Percentiles rank a stretch among this genome's conserved stretches.
phyloP scores from a whole-genome alignment of 2,329 filamentous ascomycete genomes.

The Chaetothyriales sp. region DNA sequence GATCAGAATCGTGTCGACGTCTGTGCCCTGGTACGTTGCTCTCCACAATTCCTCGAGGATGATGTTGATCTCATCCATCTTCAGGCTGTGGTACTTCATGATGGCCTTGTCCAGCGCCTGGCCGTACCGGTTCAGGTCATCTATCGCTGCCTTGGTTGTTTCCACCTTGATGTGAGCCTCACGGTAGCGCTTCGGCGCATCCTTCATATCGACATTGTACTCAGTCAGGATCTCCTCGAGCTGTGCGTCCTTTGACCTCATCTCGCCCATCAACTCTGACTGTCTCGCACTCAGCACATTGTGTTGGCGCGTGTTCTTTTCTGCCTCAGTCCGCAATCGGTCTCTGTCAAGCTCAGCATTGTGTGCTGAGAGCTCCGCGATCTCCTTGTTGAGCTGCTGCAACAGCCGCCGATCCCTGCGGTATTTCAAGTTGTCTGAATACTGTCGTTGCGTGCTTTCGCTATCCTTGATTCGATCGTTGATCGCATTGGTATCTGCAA shows the following conservation, averaged over 20 bases:
- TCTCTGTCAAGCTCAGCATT: slow-evolving; percentile 73
- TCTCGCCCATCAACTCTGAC: slow-evolving; percentile 57
- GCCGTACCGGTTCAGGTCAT: slow-evolving; percentile 71
- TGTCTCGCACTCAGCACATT: slow-evolving; percentile 58
- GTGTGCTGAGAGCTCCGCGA: slow-evolving; percentile 57
- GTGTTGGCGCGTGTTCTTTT: slow-evolving; percentile 49
- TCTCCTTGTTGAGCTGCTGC: slow-evolving; percentile 51
- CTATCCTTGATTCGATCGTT: slow-evolving; percentile 64
- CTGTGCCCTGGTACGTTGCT: slow-evolving; percentile 88
- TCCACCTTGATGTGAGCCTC: slow-evolving; percentile 78
- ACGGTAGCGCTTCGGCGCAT: slow-evolving; percentile 65
- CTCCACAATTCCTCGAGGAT: slow-evolving; percentile 96
- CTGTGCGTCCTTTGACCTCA: slow-evolving; percentile 74
- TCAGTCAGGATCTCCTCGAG: slow-evolving; percentile 57
- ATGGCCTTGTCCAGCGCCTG: slow-evolving; percentile 85
- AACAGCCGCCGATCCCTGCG: slow-evolving; percentile 59
- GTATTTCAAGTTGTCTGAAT: slow-evolving; percentile 76
- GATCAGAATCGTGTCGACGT: slow-evolving; percentile 93
- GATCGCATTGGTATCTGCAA: slow-evolving; percentile 58
- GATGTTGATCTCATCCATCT: slow-evolving; percentile 96
- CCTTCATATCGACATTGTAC: slow-evolving; percentile 74
- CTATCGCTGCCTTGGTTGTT: slow-evolving; percentile 83
- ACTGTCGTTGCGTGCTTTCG: slow-evolving; percentile 70
- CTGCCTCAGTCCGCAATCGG: slow-evolving; percentile 55
- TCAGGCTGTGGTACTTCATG: slow-evolving; percentile 88